phyloP scores from a whole-genome alignment of 352 stramenopile species.

The Hyaloperonospora brassicae region DNA sequence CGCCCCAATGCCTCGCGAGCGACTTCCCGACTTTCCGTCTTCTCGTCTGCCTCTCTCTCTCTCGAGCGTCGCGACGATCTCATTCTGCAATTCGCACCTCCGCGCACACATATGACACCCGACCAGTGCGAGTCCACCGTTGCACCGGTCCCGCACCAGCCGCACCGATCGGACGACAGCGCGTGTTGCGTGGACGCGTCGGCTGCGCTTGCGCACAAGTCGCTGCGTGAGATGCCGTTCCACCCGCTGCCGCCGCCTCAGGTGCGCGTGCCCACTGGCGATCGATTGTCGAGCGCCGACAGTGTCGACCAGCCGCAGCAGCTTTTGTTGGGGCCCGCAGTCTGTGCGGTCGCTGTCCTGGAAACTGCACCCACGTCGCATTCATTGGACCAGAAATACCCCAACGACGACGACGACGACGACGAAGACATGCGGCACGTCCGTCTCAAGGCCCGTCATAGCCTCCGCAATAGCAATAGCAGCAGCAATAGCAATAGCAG shows the following conservation, averaged over 20 bases:
- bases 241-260: background rate
- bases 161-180: too few relatives aligned
- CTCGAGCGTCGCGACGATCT: too few relatives aligned
- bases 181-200: too few relatives aligned
- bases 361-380: conserved; percentile 25
- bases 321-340: conserved; percentile 25
- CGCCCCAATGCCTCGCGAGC: too few relatives aligned
- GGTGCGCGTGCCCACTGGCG: conserved; percentile 8
- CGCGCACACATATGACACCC: too few relatives aligned
- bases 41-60: too few relatives aligned
- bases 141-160: too few relatives aligned
- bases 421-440: conserved; percentile 26
- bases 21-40: too few relatives aligned
- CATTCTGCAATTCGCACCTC: too few relatives aligned
- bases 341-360: conserved; percentile 33
- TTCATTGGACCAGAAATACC: conserved; percentile 6
- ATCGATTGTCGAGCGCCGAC: conserved; percentile 7
- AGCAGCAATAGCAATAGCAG: conserved; percentile 3
- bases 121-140: too few relatives aligned
- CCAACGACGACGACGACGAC: conserved; percentile 30
- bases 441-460: conserved; percentile 7
- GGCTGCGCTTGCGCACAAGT: background rate
- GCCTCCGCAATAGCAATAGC: too few relatives aligned
- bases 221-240: conserved; percentile 2
- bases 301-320: conserved; percentile 17